Conservation (phyloP, 495 filamentous ascomycete species). For the Astrothelium macrocarpum region DNA sequence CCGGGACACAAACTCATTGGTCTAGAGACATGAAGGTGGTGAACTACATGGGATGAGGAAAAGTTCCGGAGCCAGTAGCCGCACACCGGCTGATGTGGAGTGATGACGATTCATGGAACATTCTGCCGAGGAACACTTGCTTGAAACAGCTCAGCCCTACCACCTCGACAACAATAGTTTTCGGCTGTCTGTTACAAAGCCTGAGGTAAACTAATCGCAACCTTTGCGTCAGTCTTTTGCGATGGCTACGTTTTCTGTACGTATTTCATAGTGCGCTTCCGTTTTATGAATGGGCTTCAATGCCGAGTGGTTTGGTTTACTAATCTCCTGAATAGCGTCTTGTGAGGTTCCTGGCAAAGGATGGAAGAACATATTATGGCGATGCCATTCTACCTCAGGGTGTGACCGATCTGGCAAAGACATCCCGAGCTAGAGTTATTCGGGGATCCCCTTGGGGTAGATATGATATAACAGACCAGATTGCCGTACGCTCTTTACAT, state of each 20-base stretch:
- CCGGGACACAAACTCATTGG: no score
- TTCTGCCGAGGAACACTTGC: background rate
- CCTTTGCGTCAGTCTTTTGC: background rate
- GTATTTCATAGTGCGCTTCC: background rate
- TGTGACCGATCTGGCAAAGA: conserved; percentile 55
- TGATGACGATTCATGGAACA: background rate
- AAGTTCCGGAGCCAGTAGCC: conserved; percentile 5
- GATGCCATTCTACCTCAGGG: conserved; percentile 68
- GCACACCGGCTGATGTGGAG: background rate
- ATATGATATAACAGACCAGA: conserved; percentile 58
- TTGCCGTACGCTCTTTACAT: conserved; percentile 30
- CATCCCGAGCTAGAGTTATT: conserved; percentile 45
- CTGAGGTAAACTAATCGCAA: background rate
- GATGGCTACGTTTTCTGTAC: conserved; percentile 1
- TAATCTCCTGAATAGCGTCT: conserved; percentile 47
- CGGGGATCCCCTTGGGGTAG: conserved; percentile 32
- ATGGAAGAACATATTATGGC: conserved; percentile 71
- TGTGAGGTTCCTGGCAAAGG: conserved; percentile 66
- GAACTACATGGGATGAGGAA: background rate
- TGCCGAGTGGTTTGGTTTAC: background rate
- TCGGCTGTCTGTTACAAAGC: background rate
- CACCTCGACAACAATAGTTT: background rate
- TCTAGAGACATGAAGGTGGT: background rate
- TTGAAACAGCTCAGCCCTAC: background rate
- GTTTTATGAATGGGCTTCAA: background rate